Evolutionary conservation across 768 basidiomycete species (phyloP).

Genomic region (Suillus subluteus): DNA sequence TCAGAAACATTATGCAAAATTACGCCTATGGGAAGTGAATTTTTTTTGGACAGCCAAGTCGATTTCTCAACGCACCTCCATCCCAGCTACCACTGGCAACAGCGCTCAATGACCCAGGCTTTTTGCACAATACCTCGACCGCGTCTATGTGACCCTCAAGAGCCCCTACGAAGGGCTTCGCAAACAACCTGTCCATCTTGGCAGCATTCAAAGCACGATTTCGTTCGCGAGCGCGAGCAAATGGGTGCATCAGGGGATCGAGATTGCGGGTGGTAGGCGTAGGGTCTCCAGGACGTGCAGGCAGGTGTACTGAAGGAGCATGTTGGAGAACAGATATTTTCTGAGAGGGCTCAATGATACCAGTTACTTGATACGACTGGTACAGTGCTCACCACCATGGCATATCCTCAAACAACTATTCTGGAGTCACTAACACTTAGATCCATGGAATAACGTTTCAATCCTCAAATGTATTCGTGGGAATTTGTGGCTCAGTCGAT

Average conservation of each 20-base stretch:
- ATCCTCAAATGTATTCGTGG: background rate
- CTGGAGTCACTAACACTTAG: background rate
- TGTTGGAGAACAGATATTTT: constrained; percentile 90
- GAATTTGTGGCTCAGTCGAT: background rate
- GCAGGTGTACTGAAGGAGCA: constrained; percentile 74
- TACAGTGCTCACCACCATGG: constrained; percentile 14
- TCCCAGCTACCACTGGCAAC: constrained; percentile 96
- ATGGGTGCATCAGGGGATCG: constrained; percentile 94
- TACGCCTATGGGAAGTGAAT: constrained; percentile 56
- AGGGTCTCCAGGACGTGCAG: constrained; percentile 77
- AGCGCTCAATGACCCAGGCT: constrained; percentile 70
- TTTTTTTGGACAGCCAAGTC: background rate
- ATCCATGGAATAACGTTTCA: background rate
- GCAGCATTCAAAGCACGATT: constrained; percentile 92
- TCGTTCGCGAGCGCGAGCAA: constrained; percentile 89
- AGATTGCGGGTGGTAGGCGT: constrained; percentile 91
- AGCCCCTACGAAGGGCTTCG: constrained; percentile 92
- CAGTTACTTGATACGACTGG: background rate
- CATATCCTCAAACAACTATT: background rate
- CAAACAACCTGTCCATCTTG: constrained; percentile 96
- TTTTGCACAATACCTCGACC: constrained; percentile 82
- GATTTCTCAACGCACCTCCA: constrained; percentile 68
- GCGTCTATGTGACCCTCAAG: constrained; percentile 95
- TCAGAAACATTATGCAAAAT: constrained; percentile 81
- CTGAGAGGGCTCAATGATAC: constrained; percentile 39